Conservation (phyloP, 208 protist species). For the Leishmania aethiopica region DNA sequence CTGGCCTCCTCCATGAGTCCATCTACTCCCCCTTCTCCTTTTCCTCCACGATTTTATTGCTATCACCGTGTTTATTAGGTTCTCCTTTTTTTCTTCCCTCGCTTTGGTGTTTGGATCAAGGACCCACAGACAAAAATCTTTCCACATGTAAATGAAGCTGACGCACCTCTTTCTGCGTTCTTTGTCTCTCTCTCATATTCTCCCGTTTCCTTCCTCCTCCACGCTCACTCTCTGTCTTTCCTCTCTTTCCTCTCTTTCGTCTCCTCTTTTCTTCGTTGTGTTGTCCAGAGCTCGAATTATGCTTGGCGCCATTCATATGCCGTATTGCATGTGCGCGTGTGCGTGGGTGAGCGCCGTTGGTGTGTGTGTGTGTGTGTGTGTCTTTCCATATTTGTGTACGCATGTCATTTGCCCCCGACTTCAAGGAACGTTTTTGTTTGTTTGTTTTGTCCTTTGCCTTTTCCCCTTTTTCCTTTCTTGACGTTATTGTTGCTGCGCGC, state of each 20-base stretch:
- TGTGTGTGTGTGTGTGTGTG: background rate
- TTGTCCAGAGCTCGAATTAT: too few relatives aligned
- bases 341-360: background rate
- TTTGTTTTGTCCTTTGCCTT: background rate
- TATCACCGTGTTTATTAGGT: background rate
- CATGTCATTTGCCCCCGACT: background rate
- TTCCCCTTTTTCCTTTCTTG: background rate
- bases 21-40: background rate
- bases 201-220: background rate
- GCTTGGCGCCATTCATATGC: background rate
- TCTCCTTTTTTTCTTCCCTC: background rate
- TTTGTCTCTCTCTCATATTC: constrained; percentile 11
- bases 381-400: background rate
- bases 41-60: background rate
- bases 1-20: background rate
- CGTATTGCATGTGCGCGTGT: background rate
- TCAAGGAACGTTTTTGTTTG: background rate
- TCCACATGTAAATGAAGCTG: constrained; percentile 22
- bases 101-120: background rate
- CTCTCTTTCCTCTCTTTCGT: background rate
- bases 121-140: background rate
- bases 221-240: background rate
- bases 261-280: background rate
- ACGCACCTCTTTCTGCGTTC: constrained; percentile 7
- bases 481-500: background rate